These are phyloP conservation scores for Hypoxylon fragiforme DNA, from an alignment of 495 filamentous ascomycete species.

Conservation along the genomic window DNA sequence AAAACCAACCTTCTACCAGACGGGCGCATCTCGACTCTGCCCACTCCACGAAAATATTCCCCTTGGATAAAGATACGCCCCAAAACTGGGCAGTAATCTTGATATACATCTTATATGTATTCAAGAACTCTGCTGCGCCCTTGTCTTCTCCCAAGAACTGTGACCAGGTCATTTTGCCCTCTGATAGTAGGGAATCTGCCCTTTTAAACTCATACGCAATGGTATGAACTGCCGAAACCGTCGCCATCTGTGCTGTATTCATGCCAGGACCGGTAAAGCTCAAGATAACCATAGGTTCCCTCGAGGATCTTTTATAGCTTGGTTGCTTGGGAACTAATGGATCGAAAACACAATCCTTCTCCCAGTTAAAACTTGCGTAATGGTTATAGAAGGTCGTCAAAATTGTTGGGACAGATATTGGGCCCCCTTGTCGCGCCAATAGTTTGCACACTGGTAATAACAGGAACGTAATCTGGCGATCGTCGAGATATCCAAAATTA, in stretches of 20 bases:
- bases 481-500: slow-evolving; percentile 60
- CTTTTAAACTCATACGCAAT: slow-evolving; percentile 54
- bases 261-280: slow-evolving; percentile 56
- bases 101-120: slow-evolving; percentile 50
- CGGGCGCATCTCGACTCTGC: slow-evolving; percentile 56
- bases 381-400: slow-evolving; percentile 59
- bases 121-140: slow-evolving; percentile 49
- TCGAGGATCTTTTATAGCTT: slow-evolving; percentile 49
- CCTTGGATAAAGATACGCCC: slow-evolving; percentile 51
- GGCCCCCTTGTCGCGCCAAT: slow-evolving; percentile 30
- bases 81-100: slow-evolving; percentile 60
- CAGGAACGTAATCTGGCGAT: slow-evolving; percentile 61
- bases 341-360: slow-evolving; percentile 53
- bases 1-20: no score
- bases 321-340: slow-evolving; percentile 50
- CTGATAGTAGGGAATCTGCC: slow-evolving; percentile 42
- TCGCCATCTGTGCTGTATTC: slow-evolving; percentile 56
- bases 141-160: slow-evolving; percentile 38
- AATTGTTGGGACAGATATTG: slow-evolving; percentile 45
- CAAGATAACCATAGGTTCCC: slow-evolving; percentile 60
- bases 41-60: slow-evolving; percentile 55
- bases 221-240: slow-evolving; percentile 48
- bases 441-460: slow-evolving; percentile 57
- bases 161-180: slow-evolving; percentile 44
- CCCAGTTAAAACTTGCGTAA: slow-evolving; percentile 60